A percentile compares a stretch with the other conserved stretches of the same genome.
phyloP scores from a whole-genome alignment of 1,284 basidiomycete species.

The Melampsora occidentalis region DNA sequence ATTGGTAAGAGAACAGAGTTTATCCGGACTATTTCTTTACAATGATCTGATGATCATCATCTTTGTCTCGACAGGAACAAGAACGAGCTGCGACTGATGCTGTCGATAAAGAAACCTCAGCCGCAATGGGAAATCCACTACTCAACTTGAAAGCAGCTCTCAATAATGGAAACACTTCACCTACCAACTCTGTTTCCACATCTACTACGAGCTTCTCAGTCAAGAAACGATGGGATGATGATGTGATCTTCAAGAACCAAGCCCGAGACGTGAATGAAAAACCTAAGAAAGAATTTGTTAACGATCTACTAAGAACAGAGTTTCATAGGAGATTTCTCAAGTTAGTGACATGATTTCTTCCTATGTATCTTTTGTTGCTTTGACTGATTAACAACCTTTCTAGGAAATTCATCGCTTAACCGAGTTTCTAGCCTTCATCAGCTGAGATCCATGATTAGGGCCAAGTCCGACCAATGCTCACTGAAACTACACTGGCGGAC shows the following conservation, averaged over 20 bases:
- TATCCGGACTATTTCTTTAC: background rate
- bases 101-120: slow-evolving; percentile 70
- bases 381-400: too few relatives aligned
- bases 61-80: slow-evolving; percentile 59
- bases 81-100: slow-evolving; percentile 68
- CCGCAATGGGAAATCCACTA: slow-evolving; percentile 78
- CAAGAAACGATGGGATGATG: slow-evolving; percentile 91
- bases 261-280: slow-evolving; percentile 68
- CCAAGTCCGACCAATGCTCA: too few relatives aligned
- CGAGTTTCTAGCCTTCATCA: too few relatives aligned
- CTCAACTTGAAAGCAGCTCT: slow-evolving; percentile 83
- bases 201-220: slow-evolving; percentile 65
- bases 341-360: slow-evolving; percentile 2
- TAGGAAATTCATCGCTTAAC: too few relatives aligned
- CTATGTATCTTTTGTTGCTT: background rate
- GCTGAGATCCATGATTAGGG: too few relatives aligned
- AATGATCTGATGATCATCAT: background rate
- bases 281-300: slow-evolving; percentile 75
- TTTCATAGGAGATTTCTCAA: slow-evolving; percentile 52
- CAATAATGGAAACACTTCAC: slow-evolving; percentile 63
- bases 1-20: slow-evolving; percentile 48
- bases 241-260: slow-evolving; percentile 96
- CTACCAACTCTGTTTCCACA: slow-evolving; percentile 68
- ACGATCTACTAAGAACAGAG: slow-evolving; percentile 84
- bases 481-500: too few relatives aligned